Base-by-base conservation (phyloP, 148 eudicot genomes). In the Spergularia marina region DNA sequence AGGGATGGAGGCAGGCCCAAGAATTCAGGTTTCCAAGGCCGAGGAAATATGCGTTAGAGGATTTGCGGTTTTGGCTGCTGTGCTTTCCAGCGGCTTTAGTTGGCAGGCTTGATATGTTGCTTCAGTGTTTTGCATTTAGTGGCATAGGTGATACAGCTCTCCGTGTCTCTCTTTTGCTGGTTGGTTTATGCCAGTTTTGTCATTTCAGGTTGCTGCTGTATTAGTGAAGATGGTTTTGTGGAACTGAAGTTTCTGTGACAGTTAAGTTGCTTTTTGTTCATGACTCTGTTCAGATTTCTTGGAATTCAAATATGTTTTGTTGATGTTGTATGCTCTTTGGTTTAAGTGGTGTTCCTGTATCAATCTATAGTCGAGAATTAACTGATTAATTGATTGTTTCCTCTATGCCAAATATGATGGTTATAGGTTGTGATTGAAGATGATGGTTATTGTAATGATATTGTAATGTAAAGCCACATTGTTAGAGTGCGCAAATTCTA, bases 191-290 rank as follows among this genome's bases (percentile, higher is more conserved):
- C 86, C 86, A 73, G 86, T 79, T 81, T 81, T 83, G 76, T 79
- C 69, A 80, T 88, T 91, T 87, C 91, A 86, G 89, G 89, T 82
- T 84, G 92, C 87, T 83, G 91, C 81, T 82, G 66, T 82, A 62
- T 81, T 87, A 81, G 82, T 82, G 91, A 79, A 75, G 84, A 77
- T 77, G 86, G 83, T 79, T 70, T 80, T 87, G 81, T 86, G 80
- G 85, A 80, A 79, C 81, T 86, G 82, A 76, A 84, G 88, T 85
- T 83, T 81, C 85, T 30, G 74, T 86, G 74, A 76, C 80, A 85
- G 84, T 88, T 88, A 84, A 81, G 88, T 84, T 76, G 78, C 84
- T 78, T 79, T 61, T 76, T 83, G 81, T 80, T 73, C 80, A 80
- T 76, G 68, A 73, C 79, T 85, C 77, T 60, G 40, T 76, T 59